Evolutionary conservation across 805 yeast genomes (phyloP), one percentile per base, ranked within the genome.

Genomic region (Komagataella populi): DNA sequence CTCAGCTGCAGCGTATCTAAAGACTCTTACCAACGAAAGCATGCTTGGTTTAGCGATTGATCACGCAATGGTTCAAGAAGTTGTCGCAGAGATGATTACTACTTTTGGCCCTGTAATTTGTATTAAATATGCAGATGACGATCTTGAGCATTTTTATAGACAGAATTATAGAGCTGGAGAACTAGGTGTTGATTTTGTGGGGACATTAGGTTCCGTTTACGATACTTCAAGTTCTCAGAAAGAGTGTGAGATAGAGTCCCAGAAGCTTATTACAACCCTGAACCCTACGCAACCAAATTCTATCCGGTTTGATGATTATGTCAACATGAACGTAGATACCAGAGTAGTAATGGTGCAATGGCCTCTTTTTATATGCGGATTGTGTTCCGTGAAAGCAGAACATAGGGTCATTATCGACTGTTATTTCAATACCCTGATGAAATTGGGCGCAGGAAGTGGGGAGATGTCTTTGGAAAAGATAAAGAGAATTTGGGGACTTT

Each of bases 281-380:
- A 20, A 20, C 20, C 20, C 20, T 20, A 20, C 20, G 20, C 20
- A 20, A 20, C 20, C 20, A 20, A 20, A 20, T 20, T 20, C 20
- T 3, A 20, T 20, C 20, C 20, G 20, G 20, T 20, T 20, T 20
- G 3, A 20, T 20, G 20, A 20, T 20, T 20, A 20, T 20, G 46
- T 44, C 10, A 20, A 8, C 10, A 16, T 44, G 14, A 65, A 63
- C 49, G 60, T 67, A 30, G 70, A 68, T 54, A 60, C 63, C 49
- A 55, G 71, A 43, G 45, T 66, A 20, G 67, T 64, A 7, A 67
- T 68, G 71, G 57, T 66, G 17, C 70, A 65, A 48, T 68, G 70
- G 70, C 69, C 70, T 2, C 53, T 68, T 24, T 61, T 61, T 23
- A 59, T 66, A 6, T 64, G 68, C 52, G 70, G 70, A 1, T 53